These are phyloP conservation scores for Penicillium sp. DNA, from an alignment of 2,329 filamentous ascomycete genomes.

Conservation along the genomic window DNA sequence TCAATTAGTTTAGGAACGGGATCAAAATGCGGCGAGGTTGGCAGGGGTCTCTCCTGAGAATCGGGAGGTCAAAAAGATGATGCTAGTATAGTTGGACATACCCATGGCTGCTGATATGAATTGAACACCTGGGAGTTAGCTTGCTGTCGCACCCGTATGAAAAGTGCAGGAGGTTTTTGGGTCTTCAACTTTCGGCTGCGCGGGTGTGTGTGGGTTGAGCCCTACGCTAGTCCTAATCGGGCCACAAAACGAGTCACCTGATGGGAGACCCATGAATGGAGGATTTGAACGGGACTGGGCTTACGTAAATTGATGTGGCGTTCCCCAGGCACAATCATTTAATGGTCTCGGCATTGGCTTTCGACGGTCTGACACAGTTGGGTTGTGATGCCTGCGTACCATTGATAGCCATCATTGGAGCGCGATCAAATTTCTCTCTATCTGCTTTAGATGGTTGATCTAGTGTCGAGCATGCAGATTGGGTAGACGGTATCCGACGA, in stretches of 20 bases:
- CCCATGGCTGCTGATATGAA: slow-evolving; percentile 48
- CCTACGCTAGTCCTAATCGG: slow-evolving; percentile 42
- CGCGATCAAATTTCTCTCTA: too few species aligned
- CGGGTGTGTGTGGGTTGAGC: slow-evolving; percentile 48
- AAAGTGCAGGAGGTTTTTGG: slow-evolving; percentile 41
- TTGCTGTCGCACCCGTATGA: slow-evolving; percentile 44
- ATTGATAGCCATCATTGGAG: too few species aligned
- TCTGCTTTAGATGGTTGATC: too few species aligned
- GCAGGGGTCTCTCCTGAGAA: neutral
- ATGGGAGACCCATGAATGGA: neutral
- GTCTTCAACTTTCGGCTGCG: slow-evolving; percentile 43
- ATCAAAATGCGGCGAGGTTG: neutral
- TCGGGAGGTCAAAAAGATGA: neutral
- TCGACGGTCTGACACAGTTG: too few species aligned
- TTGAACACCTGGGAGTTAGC: slow-evolving; percentile 42
- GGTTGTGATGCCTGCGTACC: too few species aligned
- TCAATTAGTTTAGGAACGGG: slow-evolving; percentile 15
- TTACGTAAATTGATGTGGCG: neutral
- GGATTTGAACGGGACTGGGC: neutral
- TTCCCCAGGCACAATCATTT: neutral
- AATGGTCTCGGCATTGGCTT: too few species aligned
- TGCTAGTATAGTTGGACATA: slow-evolving; percentile 29
- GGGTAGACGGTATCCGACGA: too few species aligned
- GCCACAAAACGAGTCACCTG: slow-evolving; percentile 14
- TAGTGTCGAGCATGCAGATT: too few species aligned